Conservation (phyloP, 495 filamentous ascomycete genomes). For the Thozetella sp. region DNA sequence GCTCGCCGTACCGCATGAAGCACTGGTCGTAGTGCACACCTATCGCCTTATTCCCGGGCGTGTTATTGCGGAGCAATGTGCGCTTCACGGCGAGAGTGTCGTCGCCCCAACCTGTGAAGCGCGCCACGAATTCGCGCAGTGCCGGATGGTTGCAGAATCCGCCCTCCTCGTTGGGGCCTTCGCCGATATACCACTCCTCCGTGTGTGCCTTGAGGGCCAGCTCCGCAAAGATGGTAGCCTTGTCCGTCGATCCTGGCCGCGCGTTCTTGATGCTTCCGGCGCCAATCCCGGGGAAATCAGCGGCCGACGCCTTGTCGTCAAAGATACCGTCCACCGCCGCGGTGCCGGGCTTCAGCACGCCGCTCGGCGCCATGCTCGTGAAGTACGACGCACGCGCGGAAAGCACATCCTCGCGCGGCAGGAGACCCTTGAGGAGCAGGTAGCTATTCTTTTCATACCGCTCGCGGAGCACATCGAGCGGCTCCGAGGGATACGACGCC, state of each 20-base stretch:
- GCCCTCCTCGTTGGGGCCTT: too few relatives aligned
- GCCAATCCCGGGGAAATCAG: not conserved
- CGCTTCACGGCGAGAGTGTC: too few relatives aligned
- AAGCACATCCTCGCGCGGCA: slow-evolving; percentile 60
- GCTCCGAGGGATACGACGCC: slow-evolving; percentile 27
- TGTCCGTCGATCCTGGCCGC: not conserved
- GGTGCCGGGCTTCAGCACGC: slow-evolving; percentile 50
- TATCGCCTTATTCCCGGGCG: too few relatives aligned
- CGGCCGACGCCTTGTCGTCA: slow-evolving; percentile 24
- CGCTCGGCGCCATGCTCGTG: slow-evolving; percentile 50
- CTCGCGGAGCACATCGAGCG: slow-evolving; percentile 45
- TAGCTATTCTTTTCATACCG: slow-evolving; percentile 61
- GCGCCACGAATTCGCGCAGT: too few relatives aligned
- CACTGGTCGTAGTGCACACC: too few relatives aligned
- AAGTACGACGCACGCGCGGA: slow-evolving; percentile 59
- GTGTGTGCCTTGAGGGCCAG: not conserved
- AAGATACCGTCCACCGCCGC: slow-evolving; percentile 46
- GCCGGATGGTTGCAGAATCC: too few relatives aligned
- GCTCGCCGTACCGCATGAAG: too few relatives aligned
- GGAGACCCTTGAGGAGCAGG: slow-evolving; percentile 59
- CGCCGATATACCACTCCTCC: too few relatives aligned
- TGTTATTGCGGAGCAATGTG: too few relatives aligned
- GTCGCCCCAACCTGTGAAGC: too few relatives aligned
- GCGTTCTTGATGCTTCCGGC: not conserved
- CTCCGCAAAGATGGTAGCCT: not conserved